Evolutionary conservation across 441 rosid species (phyloP), one percentile per base, ranked within the genome.

Genomic region (Isatis lusitanica): DNA sequence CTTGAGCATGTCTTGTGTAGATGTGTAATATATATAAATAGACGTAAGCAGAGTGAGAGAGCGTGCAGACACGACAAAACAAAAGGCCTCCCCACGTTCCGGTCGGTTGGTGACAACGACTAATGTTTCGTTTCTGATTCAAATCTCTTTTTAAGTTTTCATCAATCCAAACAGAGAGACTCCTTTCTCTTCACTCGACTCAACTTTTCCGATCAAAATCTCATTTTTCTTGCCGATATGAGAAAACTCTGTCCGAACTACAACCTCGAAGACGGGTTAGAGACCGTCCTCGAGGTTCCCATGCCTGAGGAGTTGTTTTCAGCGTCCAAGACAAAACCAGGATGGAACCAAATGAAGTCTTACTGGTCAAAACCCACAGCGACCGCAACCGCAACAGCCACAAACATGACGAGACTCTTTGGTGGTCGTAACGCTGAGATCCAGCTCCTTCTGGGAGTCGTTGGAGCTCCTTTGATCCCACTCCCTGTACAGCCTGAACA

Each of bases 261-360:
- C 31, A 92, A 88, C 71, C 81, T 88, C 9, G 96, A 89, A 44
- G 97, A 92, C 72, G 93, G 91, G 46, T 81, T 94, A 70, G 97
- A 92, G 15, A 92, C 97, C 3, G 98, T 94, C 5, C 88, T 94
- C 5, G 98, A 92, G 80, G 97, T 94, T 51, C 98, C 97, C 1
- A 88, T 94, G 64, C 97, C 97, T 0, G 95, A 92, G 71, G 96
- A 89, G 78, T 80, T 89, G 84, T 94, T 92, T 75, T 72, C 82
- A 8, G 75, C 60, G 62, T 68, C 77, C 62, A 74, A 64, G 13
- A 73, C 81, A 43, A 63, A 78, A 69, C 64, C 73, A 0, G 70
- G 95, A 31, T 91, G 98, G 95, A 90, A 87, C 56, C 85, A 81
- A 71, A 81, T 94, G 88, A 92, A 85, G 80, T 79, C 95, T 8